These are phyloP conservation scores for Verticillium longisporum DNA, from an alignment of 2,329 filamentous ascomycete species.

Conservation along the genomic window DNA sequence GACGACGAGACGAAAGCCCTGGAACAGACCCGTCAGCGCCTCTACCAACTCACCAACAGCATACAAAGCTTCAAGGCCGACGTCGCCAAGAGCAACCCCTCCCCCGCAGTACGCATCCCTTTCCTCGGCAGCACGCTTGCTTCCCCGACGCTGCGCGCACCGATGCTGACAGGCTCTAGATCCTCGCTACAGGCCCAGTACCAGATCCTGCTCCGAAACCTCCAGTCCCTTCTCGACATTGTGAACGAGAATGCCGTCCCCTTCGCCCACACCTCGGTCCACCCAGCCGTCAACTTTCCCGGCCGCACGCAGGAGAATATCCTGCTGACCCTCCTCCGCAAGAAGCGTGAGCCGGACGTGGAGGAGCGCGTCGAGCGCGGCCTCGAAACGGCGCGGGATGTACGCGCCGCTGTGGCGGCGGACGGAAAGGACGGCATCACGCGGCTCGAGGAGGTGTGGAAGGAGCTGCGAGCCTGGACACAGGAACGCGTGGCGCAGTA, in stretches of 20 bases:
- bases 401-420: constrained; percentile 13
- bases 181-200: constrained; percentile 66
- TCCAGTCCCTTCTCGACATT: constrained; percentile 59
- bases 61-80: constrained; percentile 57
- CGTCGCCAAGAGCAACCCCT: constrained; percentile 53
- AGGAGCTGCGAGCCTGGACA: constrained; percentile 33
- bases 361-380: constrained; percentile 66
- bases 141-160: not conserved
- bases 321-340: constrained; percentile 66
- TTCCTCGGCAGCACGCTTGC: not conserved
- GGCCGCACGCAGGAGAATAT: constrained; percentile 60
- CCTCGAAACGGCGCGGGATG: constrained; percentile 34
- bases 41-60: constrained; percentile 62
- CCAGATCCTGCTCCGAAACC: constrained; percentile 63
- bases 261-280: constrained; percentile 64
- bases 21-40: constrained; percentile 62
- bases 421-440: constrained; percentile 29
- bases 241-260: constrained; percentile 60
- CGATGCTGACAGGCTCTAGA: constrained; percentile 30
- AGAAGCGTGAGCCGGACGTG: constrained; percentile 74
- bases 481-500: constrained; percentile 32
- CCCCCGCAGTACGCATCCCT: constrained; percentile 51
- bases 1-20: constrained; percentile 60
- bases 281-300: constrained; percentile 70
- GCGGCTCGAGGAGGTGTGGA: constrained; percentile 51